Evolutionary conservation across 2,329 filamentous ascomycete species (phyloP).

Genomic region (Chrysoporthe austroafricana): DNA sequence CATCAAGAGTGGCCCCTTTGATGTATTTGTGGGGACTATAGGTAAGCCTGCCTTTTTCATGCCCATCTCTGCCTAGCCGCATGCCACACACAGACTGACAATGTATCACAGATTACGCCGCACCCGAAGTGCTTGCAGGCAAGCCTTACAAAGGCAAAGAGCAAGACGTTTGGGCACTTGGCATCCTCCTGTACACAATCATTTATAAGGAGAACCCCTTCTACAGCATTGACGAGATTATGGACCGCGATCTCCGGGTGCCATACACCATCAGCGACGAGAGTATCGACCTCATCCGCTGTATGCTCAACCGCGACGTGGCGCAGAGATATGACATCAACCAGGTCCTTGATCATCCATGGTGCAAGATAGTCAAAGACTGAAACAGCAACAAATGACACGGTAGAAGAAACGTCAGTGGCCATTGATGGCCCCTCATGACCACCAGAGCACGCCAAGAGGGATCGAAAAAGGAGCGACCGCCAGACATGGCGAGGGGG

Average conservation of each 20-base stretch:
- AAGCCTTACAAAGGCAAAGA: constrained; percentile 92
- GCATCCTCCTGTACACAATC: constrained; percentile 96
- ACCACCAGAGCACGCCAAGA: neutral
- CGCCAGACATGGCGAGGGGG: neutral
- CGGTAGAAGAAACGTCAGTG: neutral
- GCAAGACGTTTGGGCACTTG: constrained; percentile 97
- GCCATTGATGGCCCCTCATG: neutral
- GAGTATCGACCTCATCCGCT: constrained; percentile 86
- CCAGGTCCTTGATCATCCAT: constrained; percentile 87
- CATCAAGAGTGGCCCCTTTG: constrained; percentile 97
- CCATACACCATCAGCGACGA: constrained; percentile 88
- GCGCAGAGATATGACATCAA: constrained; percentile 82
- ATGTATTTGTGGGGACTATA: constrained; percentile 98
- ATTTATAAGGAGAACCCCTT: constrained; percentile 99
- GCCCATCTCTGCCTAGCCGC: neutral
- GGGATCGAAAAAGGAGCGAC: neutral
- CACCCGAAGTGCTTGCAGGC: constrained; percentile 94
- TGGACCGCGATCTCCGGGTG: constrained; percentile 92
- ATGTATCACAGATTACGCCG: constrained; percentile 78
- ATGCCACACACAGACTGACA: constrained; percentile 16
- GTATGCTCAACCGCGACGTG: constrained; percentile 92
- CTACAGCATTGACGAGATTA: constrained; percentile 98
- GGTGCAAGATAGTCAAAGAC: constrained; percentile 53
- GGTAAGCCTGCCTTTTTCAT: constrained; percentile 59
- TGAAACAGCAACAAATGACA: neutral